A percentile compares a stretch with the other conserved stretches of the same genome.
phyloP scores from a whole-genome alignment of 2,329 filamentous ascomycete species.

The Alternaria alternata region DNA sequence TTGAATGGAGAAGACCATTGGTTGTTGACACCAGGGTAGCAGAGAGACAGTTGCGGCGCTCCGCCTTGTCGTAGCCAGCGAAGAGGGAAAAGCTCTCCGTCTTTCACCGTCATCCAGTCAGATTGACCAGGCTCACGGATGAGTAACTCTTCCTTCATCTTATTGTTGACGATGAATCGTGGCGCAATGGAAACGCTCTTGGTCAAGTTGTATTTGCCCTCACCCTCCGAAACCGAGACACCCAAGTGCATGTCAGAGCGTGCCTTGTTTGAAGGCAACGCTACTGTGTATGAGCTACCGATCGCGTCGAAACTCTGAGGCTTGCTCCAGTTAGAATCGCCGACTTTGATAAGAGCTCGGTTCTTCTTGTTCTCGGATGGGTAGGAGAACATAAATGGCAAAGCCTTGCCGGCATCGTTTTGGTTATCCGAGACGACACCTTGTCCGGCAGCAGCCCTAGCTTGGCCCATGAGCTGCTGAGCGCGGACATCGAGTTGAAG shows the following conservation, averaged over 20 bases:
- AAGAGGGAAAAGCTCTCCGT: constrained; percentile 82
- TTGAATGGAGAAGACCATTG: constrained; percentile 98
- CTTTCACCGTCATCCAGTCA: constrained; percentile 78
- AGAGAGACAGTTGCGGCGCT: constrained; percentile 89
- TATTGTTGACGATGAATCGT: constrained; percentile 93
- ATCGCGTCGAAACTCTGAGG: constrained; percentile 98
- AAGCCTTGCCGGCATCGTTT: constrained; percentile 72
- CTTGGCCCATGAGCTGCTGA: constrained; percentile 86
- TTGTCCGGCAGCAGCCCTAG: constrained; percentile 84
- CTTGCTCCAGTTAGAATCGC: constrained; percentile 94
- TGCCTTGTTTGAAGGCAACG: constrained; percentile 75
- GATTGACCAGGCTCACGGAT: constrained; percentile 93
- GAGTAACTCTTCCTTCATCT: constrained; percentile 85
- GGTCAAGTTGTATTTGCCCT: constrained; percentile 97
- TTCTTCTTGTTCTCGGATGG: constrained; percentile 89
- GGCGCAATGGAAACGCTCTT: constrained; percentile 94
- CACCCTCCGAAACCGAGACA: constrained; percentile 85
- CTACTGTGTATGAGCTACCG: constrained; percentile 87
- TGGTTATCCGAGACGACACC: constrained; percentile 66
- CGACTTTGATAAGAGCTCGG: constrained; percentile 84
- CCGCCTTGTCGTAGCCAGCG: constrained; percentile 86
- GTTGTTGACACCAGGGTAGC: constrained; percentile 93
- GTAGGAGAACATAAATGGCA: constrained; percentile 97
- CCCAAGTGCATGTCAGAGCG: constrained; percentile 88
- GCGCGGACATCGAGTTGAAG: constrained; percentile 86